Percentiles rank a stretch among this genome's conserved stretches.
Evolutionary conservation across 2,329 filamentous ascomycete species (phyloP).

Genomic region (Aphanoascus verrucosus): DNA sequence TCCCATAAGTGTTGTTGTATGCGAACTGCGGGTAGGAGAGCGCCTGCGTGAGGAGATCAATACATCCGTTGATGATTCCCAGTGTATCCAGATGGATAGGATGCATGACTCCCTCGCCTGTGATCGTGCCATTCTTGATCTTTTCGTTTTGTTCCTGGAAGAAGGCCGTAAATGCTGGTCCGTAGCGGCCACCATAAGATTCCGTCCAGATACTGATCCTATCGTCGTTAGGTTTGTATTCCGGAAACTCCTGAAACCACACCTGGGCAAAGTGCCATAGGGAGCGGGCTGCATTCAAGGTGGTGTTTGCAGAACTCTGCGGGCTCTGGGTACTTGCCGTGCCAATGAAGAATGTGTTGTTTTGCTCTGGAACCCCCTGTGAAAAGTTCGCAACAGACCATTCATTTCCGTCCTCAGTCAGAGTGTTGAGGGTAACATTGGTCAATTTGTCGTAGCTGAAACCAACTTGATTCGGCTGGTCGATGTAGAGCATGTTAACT

Average conservation of each 20-base stretch:
- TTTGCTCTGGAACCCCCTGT: slow-evolving; percentile 33
- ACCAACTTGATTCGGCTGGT: slow-evolving; percentile 52
- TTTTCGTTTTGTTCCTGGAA: slow-evolving; percentile 36
- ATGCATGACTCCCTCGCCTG: slow-evolving; percentile 15
- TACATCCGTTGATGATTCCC: slow-evolving; percentile 44
- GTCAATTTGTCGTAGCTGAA: slow-evolving; percentile 44
- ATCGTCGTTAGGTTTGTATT: slow-evolving; percentile 50
- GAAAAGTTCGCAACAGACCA: slow-evolving; percentile 12
- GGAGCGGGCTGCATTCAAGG: slow-evolving; percentile 43
- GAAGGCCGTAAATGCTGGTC: slow-evolving; percentile 31
- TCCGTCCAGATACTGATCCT: slow-evolving; percentile 38
- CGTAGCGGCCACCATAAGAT: slow-evolving; percentile 39
- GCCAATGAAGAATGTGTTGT: slow-evolving; percentile 41
- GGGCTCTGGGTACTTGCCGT: slow-evolving; percentile 41
- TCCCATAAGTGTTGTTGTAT: slow-evolving; percentile 46
- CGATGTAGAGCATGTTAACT: slow-evolving; percentile 58
- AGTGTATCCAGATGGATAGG: slow-evolving; percentile 14
- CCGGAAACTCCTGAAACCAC: slow-evolving; percentile 54
- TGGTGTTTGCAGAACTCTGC: slow-evolving; percentile 40
- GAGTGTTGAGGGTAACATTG: slow-evolving; percentile 29
- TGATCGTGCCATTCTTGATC: slow-evolving; percentile 27
- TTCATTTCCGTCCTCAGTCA: not conserved
- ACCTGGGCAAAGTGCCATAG: slow-evolving; percentile 51
- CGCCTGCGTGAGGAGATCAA: slow-evolving; percentile 53
- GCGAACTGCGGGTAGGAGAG: slow-evolving; percentile 33